Evolutionary conservation across 2,329 filamentous ascomycete species (phyloP).

Genomic region (Fusarium sp.): DNA sequence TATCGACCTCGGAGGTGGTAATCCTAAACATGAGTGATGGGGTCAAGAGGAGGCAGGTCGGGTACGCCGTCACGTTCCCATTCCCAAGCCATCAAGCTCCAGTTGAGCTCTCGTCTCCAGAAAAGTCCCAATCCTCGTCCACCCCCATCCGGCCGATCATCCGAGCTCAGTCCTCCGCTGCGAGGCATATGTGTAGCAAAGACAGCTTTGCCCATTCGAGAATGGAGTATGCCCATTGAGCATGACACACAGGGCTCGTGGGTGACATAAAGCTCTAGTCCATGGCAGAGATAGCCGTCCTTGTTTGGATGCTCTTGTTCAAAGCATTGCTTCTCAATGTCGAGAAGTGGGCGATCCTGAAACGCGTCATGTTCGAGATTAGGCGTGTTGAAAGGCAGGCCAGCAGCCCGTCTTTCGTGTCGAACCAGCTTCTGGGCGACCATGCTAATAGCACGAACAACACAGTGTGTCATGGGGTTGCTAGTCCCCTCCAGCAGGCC

Average conservation of each 20-base stretch:
- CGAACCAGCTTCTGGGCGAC: conserved; percentile 74
- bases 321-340: conserved; percentile 70
- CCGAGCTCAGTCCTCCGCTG: conserved; percentile 85
- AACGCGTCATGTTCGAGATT: conserved; percentile 69
- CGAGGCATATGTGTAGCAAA: conserved; percentile 81
- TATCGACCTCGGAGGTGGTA: conserved; percentile 53
- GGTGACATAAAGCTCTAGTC: conserved; percentile 91
- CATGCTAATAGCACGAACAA: conserved; percentile 83
- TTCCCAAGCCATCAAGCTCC: conserved; percentile 85
- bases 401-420: conserved; percentile 58
- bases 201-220: conserved; percentile 85
- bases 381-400: conserved; percentile 47
- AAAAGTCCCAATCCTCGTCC: conserved; percentile 73
- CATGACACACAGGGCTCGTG: conserved; percentile 98
- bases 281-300: conserved; percentile 92
- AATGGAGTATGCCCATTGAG: conserved; percentile 95
- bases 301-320: conserved; percentile 70
- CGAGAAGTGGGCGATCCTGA: conserved; percentile 73
- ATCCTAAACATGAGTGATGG: conserved; percentile 61
- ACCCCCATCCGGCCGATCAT: conserved; percentile 67
- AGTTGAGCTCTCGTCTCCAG: conserved; percentile 82
- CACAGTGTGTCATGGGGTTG: conserved; percentile 81
- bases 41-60: conserved; percentile 54
- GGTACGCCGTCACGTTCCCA: conserved; percentile 63
- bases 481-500: conserved; percentile 58